A percentile compares a stretch with the other conserved stretches of the same genome.
Conservation (phyloP, 768 basidiomycete genomes). For the Glaciozyma martinii region DNA sequence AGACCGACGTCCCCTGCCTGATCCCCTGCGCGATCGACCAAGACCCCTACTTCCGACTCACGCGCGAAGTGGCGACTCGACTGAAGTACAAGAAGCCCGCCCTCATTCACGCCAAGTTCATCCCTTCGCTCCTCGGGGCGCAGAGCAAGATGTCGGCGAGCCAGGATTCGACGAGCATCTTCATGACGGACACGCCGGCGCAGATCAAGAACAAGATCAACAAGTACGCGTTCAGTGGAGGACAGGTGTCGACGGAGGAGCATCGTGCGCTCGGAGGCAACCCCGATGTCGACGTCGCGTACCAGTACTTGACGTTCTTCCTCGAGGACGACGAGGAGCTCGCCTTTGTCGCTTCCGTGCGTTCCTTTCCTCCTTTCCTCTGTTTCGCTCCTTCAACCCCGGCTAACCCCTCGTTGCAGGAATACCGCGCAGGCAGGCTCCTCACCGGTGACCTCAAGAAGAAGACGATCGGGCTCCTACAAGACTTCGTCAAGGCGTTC, state of each 20-base stretch:
- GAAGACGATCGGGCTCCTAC: slow-evolving; percentile 70
- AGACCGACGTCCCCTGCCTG: slow-evolving; percentile 73
- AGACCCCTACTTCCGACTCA: slow-evolving; percentile 93
- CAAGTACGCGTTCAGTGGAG: slow-evolving; percentile 90
- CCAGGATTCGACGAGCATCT: slow-evolving; percentile 83
- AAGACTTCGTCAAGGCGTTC: slow-evolving; percentile 73
- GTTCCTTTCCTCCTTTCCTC: slow-evolving; percentile 29
- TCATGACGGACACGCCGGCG: slow-evolving; percentile 82
- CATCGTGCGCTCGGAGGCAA: slow-evolving; percentile 80
- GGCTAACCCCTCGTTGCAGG: slow-evolving; percentile 46
- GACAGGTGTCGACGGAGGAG: slow-evolving; percentile 89
- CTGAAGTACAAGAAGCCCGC: slow-evolving; percentile 93
- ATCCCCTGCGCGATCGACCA: slow-evolving; percentile 95
- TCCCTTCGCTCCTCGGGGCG: slow-evolving; percentile 93
- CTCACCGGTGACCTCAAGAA: slow-evolving; percentile 88
- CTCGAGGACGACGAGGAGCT: slow-evolving; percentile 90
- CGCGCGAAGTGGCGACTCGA: slow-evolving; percentile 86
- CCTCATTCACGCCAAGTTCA: slow-evolving; percentile 90
- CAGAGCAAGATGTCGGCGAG: slow-evolving; percentile 99
- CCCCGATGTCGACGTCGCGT: slow-evolving; percentile 88
- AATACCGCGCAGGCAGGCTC: slow-evolving; percentile 78
- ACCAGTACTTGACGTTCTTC: slow-evolving; percentile 92
- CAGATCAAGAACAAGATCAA: slow-evolving; percentile 98
- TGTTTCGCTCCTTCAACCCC: slow-evolving; percentile 2
- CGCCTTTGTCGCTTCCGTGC: slow-evolving; percentile 62